Base-by-base conservation (phyloP, 1,139 yeast species). In the Taiozyma onychis region DNA sequence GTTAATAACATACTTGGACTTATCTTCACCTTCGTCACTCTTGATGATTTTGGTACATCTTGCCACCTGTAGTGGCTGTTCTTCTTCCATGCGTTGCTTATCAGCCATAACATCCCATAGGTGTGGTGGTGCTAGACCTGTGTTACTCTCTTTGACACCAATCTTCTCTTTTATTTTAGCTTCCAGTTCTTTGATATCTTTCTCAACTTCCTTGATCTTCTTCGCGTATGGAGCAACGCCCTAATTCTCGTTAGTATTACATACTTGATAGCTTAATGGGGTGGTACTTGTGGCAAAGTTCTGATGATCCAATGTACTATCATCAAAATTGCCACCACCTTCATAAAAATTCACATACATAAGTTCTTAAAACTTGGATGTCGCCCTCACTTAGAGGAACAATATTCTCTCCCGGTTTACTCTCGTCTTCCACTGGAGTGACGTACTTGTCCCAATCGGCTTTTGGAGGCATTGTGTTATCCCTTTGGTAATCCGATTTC, bases 71-170 rank as follows among this genome's bases (percentile, higher is more conserved):
- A 93, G 75, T 41, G 99, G 97, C 65, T 89, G 97, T 67, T 93
- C 98, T 67, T 87, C 93, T 53, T 85, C 78, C 84, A 91, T 83
- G 64, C 97, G 77, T 69, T 89, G 96, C 68, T 88, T 88, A 70
- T 93, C 99, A 24, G 98, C 98, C 77, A 85, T 83, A 46, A 93
- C 88, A 73, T 93, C 99, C 99, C 99, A 93, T 59, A 91, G 73
- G 65, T 89, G 96, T 6, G 97, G 96, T 46, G 96, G 91, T 24
- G 97, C 90, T 55, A 93, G 76, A 18, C 99, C 99, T 1, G 98
- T 91, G 67, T 93, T 98, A 63, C 95, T 84, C 69, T 90, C 98
- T 67, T 89, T 89, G 62, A 90, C 80, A 43, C 98, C 98, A 54
- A 90, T 87, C 68, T 88, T 90, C 66, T 93, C 98, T 67, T 90